A percentile compares a stretch with the other conserved stretches of the same genome.
These are phyloP conservation scores for Plasmodium fragile DNA, from an alignment of 169 alveolate species.

Conservation along the genomic window DNA sequence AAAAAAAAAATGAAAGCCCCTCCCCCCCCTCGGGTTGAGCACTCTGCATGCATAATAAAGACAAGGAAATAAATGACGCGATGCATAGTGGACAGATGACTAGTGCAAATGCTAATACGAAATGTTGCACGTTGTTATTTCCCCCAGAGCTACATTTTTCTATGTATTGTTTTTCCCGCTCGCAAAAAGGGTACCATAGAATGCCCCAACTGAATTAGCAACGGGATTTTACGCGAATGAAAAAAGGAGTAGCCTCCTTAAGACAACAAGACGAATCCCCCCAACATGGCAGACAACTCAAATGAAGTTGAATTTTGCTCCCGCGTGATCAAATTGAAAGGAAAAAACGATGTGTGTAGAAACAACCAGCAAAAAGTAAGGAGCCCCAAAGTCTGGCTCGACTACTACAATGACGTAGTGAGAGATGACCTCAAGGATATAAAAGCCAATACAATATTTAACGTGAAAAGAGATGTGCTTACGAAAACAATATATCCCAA, in stretches of 20 bases:
- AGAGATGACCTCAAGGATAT: constrained; percentile 38
- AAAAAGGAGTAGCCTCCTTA: neutral
- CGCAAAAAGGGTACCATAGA: neutral
- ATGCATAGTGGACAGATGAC: neutral
- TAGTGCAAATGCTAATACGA: neutral
- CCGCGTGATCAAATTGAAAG: constrained; percentile 32
- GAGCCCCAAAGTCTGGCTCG: constrained; percentile 45
- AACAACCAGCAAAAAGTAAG: neutral
- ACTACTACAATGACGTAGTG: constrained; percentile 38
- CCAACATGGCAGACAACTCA: constrained; percentile 21
- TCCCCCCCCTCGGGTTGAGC: neutral
- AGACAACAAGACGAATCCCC: neutral
- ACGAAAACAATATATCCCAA: neutral
- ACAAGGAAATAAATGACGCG: neutral
- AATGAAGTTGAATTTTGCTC: constrained; percentile 62
- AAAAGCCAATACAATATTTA: constrained; percentile 1
- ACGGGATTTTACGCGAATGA: neutral
- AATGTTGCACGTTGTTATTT: neutral
- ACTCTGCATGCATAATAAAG: constrained; percentile 8
- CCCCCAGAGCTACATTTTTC: neutral
- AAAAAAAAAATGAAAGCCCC: neutral
- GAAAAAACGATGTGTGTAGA: neutral
- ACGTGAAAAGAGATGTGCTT: constrained; percentile 48
- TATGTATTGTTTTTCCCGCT: neutral
- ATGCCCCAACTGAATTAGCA: constrained; percentile 23